Conservation (phyloP, 2,329 filamentous ascomycete genomes). For the Curvularia eragrostidis region DNA sequence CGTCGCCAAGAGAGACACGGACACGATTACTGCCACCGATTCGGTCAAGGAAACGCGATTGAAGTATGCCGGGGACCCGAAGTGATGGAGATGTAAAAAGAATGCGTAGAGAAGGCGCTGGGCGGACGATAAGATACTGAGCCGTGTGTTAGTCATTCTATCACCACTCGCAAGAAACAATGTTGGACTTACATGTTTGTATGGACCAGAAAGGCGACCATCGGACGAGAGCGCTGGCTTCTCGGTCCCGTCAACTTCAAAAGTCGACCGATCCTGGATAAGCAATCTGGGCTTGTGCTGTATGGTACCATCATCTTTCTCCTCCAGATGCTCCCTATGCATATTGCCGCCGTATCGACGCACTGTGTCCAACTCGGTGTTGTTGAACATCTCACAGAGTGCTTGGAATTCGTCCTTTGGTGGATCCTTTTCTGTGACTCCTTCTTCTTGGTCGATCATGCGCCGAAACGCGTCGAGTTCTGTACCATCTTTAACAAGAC, state of each 20-base stretch:
- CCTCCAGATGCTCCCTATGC: conserved; percentile 61
- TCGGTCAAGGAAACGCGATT: conserved; percentile 57
- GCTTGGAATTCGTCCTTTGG: conserved; percentile 70
- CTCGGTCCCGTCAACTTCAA: conserved; percentile 34
- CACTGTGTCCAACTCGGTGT: conserved; percentile 69
- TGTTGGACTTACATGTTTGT: conserved; percentile 60
- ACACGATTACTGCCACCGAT: conserved; percentile 60
- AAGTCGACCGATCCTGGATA: conserved; percentile 55
- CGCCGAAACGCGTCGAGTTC: conserved; percentile 68
- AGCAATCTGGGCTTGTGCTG: conserved; percentile 55
- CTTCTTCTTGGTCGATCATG: conserved; percentile 52
- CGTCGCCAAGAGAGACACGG: conserved; percentile 62
- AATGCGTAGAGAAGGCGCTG: conserved; percentile 57
- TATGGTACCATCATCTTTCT: conserved; percentile 52
- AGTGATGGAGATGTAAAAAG: conserved; percentile 59
- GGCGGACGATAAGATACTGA: conserved; percentile 58
- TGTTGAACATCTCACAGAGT: conserved; percentile 73
- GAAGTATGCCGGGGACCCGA: conserved; percentile 57
- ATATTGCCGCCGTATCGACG: conserved; percentile 68
- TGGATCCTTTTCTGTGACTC: conserved; percentile 35
- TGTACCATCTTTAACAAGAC: conserved; percentile 69
- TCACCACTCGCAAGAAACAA: neutral
- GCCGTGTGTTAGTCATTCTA: conserved; percentile 14
- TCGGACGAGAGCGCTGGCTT: conserved; percentile 28
- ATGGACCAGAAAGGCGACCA: conserved; percentile 56